phyloP scores from a whole-genome alignment of 805 yeast genomes.

The Kodamaea laetipori region DNA sequence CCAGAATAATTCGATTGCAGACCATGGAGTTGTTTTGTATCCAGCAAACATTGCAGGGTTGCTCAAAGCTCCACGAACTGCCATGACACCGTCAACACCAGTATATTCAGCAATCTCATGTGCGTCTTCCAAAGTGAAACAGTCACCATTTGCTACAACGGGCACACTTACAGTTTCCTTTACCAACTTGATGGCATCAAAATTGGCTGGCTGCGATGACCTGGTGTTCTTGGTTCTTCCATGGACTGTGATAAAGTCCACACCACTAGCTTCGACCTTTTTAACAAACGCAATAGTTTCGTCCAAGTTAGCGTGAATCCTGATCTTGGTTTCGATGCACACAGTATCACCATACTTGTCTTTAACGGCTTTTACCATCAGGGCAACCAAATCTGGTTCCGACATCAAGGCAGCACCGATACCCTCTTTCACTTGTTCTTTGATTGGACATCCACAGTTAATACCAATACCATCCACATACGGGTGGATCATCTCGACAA shows the following conservation, averaged over 20 bases:
- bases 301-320: slow-evolving; percentile 76
- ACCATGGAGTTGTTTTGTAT: slow-evolving; percentile 78
- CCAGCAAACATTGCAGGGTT: slow-evolving; percentile 92
- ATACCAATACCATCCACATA: slow-evolving; percentile 92
- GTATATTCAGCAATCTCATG: slow-evolving; percentile 61
- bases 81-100: slow-evolving; percentile 91
- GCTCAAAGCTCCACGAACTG: slow-evolving; percentile 82
- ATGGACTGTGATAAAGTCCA: slow-evolving; percentile 91
- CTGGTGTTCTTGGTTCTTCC: slow-evolving; percentile 87
- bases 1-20: slow-evolving; percentile 82
- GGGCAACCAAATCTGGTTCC: slow-evolving; percentile 74
- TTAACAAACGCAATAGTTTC: slow-evolving; percentile 75
- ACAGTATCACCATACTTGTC: slow-evolving; percentile 66
- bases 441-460: slow-evolving; percentile 97
- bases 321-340: slow-evolving; percentile 87
- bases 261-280: slow-evolving; percentile 81
- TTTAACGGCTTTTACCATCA: slow-evolving; percentile 84
- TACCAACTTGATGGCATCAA: slow-evolving; percentile 74
- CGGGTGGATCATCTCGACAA: slow-evolving; percentile 87
- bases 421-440: slow-evolving; percentile 92
- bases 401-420: slow-evolving; percentile 95
- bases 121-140: slow-evolving; percentile 70
- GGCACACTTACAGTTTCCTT: slow-evolving; percentile 64
- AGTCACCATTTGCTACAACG: slow-evolving; percentile 98
- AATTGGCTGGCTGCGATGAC: slow-evolving; percentile 78